phyloP scores from a whole-genome alignment of 768 basidiomycete species.

The Amanita phalloides region DNA sequence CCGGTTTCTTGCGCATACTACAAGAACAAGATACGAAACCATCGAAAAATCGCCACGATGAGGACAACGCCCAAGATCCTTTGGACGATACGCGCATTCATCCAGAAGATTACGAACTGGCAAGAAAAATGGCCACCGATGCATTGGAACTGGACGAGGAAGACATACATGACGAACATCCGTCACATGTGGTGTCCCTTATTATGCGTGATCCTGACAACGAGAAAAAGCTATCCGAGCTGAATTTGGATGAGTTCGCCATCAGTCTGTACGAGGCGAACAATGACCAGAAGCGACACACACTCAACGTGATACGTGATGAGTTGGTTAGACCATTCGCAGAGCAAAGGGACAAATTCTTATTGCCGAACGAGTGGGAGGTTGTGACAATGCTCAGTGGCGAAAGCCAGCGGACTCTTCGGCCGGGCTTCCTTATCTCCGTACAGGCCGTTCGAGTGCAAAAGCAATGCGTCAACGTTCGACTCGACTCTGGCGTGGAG shows the following conservation, averaged over 20 bases:
- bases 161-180: constrained; percentile 86
- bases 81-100: constrained; percentile 94
- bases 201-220: constrained; percentile 80
- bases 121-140: constrained; percentile 97
- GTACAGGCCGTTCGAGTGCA: constrained; percentile 53
- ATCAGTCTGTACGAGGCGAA: constrained; percentile 81
- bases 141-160: constrained; percentile 97
- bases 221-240: constrained; percentile 73
- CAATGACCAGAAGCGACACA: constrained; percentile 80
- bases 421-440: constrained; percentile 72
- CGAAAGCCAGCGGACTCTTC: constrained; percentile 73
- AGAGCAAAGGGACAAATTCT: constrained; percentile 63
- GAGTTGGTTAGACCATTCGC: constrained; percentile 76
- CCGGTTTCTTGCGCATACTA: constrained; percentile 82
- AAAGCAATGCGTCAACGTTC: constrained; percentile 43
- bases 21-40: constrained; percentile 49
- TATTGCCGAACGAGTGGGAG: constrained; percentile 59
- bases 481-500: constrained; percentile 91
- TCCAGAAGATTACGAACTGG: constrained; percentile 94
- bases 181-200: constrained; percentile 77
- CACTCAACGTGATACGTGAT: constrained; percentile 77
- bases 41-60: constrained; percentile 54
- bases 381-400: constrained; percentile 93
- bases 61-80: constrained; percentile 72
- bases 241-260: constrained; percentile 95